Evolutionary conservation across 306 rosid genomes (phyloP), one percentile per base, ranked within the genome.

Genomic region (Echinosophora koreensis): DNA sequence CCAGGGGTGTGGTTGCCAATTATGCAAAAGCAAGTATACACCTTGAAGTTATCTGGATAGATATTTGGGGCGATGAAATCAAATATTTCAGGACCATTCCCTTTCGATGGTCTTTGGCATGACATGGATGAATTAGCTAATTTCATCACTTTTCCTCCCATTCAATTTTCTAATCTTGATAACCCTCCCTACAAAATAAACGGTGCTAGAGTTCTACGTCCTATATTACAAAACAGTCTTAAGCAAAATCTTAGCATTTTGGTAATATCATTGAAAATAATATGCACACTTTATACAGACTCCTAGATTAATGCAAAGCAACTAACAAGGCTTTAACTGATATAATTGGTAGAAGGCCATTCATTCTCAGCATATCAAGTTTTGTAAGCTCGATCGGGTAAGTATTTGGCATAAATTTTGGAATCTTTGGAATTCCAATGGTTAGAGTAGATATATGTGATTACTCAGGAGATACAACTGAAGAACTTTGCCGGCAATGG

Each of bases 391-490:
- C n/a, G n/a, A n/a, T n/a, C n/a, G n/a, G n/a, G n/a, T n/a, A n/a
- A n/a, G n/a, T n/a, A n/a, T n/a, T n/a, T n/a, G n/a, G n/a, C n/a
- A n/a, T n/a, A 81, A 94, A 82, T 80, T 92, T 39, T 63, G 98
- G 98, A 18, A 82, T 94, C 56, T 91, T 87, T 51, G 98, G 97
- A 76, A 74, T 94, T 80, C 96, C 97, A 11, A 89, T 94, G 97
- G 96, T 94, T 76, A 97, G 98, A 46, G 89, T 97, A 68, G 97
- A 94, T 79, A 90, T 94, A 35, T 94, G 97, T 78, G 98, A 97
- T 18, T 94, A 89, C 76, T 14, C 58, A 5, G 44, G 77, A 60
- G 5, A 86, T 79, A 91, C 98, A 39, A 90, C 57, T 5, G 98
- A 92, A 87, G 97, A 94, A 76, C 96, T 92, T 37, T 94, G 98